phyloP scores from a whole-genome alignment of 352 stramenopile genomes.

The Phytophthora uliginosa region DNA sequence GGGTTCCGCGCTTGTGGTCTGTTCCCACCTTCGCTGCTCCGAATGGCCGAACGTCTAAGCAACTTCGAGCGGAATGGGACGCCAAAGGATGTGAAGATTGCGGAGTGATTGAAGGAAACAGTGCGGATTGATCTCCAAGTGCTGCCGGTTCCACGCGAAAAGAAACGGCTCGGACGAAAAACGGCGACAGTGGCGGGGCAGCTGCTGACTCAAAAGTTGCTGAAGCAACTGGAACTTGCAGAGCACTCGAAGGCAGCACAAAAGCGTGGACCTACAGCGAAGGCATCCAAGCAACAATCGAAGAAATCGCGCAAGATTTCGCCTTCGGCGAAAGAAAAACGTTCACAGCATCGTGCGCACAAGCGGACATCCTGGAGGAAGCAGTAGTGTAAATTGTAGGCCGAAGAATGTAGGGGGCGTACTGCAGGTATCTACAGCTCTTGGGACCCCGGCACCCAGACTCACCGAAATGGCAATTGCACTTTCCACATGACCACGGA shows the following conservation, averaged over 20 bases:
- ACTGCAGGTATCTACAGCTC: conserved; percentile 6
- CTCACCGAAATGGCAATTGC: neutral
- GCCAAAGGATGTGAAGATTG: neutral
- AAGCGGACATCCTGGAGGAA: neutral
- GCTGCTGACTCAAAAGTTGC: neutral
- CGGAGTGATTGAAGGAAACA: neutral
- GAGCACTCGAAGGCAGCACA: neutral
- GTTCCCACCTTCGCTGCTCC: conserved; percentile 16
- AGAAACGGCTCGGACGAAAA: neutral
- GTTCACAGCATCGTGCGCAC: no score
- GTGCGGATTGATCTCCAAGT: conserved; percentile 5
- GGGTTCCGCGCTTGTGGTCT: conserved; percentile 12
- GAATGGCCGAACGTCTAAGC: neutral
- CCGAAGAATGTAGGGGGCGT: neutral
- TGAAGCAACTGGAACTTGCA: neutral
- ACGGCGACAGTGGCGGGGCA: neutral
- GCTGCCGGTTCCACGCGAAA: neutral
- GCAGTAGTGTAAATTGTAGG: neutral
- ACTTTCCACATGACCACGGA: conserved; percentile 3
- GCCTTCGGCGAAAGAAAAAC: no score
- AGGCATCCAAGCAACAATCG: neutral
- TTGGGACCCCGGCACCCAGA: conserved; percentile 6
- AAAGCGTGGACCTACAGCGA: neutral
- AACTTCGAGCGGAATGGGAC: conserved; percentile 2
- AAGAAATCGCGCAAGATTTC: neutral